Evolutionary conservation across 768 basidiomycete genomes (phyloP).

Genomic region (Hericium erinaceus): DNA sequence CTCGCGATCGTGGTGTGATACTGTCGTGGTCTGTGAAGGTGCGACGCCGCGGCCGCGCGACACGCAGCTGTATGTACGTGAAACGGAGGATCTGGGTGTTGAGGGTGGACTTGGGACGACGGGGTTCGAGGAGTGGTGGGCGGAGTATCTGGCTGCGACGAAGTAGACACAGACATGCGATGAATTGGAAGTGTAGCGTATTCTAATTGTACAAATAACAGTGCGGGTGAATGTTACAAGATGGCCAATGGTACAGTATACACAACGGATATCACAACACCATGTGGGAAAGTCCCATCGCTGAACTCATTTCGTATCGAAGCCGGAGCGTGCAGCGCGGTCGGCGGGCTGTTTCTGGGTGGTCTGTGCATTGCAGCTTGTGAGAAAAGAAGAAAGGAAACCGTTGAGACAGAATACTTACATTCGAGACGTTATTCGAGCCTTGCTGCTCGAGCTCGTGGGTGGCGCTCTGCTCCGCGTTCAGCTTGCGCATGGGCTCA

Average conservation of each 20-base stretch:
- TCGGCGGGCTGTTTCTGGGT: no score
- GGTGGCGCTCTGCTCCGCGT: background rate
- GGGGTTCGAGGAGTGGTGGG: constrained; percentile 85
- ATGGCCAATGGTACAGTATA: no score
- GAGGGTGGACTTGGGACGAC: constrained; percentile 49
- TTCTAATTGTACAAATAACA: background rate
- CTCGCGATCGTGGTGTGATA: background rate
- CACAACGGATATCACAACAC: no score
- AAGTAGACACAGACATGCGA: background rate
- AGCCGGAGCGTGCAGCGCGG: background rate
- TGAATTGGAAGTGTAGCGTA: background rate
- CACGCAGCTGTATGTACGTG: constrained; percentile 66
- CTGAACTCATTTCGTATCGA: background rate
- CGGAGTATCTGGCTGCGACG: constrained; percentile 23
- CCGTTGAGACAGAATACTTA: background rate
- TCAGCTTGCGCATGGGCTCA: background rate
- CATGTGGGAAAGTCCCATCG: no score
- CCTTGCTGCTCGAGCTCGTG: background rate
- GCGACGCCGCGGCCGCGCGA: constrained; percentile 74
- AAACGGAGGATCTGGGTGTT: constrained; percentile 53
- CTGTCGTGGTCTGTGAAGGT: constrained; percentile 22
- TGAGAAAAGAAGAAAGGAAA: background rate
- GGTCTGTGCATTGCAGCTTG: no score
- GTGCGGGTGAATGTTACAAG: no score
- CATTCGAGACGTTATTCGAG: background rate